Conservation (phyloP, 148 eudicot genomes). For the Cornus florida region DNA sequence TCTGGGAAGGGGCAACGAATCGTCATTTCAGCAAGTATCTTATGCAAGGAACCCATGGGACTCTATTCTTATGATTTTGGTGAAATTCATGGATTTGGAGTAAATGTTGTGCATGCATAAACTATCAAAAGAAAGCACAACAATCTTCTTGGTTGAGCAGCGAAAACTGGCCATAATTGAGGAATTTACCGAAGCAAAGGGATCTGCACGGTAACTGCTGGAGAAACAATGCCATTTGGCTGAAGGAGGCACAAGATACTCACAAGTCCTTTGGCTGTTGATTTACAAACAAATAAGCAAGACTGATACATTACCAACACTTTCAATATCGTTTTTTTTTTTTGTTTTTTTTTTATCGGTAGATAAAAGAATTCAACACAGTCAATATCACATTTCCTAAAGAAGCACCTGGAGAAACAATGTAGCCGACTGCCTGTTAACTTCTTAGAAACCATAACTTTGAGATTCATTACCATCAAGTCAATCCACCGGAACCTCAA, state of each 20-base stretch:
- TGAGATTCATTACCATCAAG: neutral
- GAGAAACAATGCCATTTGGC: neutral
- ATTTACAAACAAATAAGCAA: neutral
- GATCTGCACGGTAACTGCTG: neutral
- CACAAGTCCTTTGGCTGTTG: neutral
- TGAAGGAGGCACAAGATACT: neutral
- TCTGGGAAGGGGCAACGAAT: neutral
- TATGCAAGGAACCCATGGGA: neutral
- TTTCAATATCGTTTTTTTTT: neutral
- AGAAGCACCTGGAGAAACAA: neutral
- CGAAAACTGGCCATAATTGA: neutral
- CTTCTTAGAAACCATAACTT: neutral
- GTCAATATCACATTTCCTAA: neutral
- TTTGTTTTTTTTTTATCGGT: no score
- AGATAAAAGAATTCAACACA: neutral
- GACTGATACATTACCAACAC: neutral
- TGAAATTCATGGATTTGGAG: neutral
- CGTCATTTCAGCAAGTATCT: neutral
- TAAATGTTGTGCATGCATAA: neutral
- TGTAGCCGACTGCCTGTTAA: neutral
- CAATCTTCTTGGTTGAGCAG: neutral
- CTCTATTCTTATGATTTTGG: neutral
- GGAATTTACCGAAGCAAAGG: neutral
- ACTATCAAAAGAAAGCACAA: neutral
- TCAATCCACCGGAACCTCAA: slow-evolving; percentile 59